phyloP scores from a whole-genome alignment of 2,329 filamentous ascomycete genomes.

The Aspergillus intermedius region DNA sequence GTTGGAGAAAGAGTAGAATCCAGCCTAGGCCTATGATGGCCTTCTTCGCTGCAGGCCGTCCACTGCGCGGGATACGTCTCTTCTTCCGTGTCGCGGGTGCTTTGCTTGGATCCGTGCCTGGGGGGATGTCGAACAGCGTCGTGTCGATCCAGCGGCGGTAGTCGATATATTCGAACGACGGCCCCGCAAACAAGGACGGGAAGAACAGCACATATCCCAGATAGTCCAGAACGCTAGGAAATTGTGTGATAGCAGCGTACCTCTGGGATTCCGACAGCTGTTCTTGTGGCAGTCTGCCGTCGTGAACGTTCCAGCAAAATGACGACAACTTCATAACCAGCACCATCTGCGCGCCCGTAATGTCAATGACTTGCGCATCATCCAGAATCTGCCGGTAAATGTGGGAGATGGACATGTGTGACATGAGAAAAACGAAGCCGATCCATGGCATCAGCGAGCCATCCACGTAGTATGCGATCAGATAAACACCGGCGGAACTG shows the following conservation, averaged over 20 bases:
- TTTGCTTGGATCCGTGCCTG: conserved; percentile 74
- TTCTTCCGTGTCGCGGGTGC: conserved; percentile 81
- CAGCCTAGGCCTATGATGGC: conserved; percentile 65
- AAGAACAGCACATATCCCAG: conserved; percentile 93
- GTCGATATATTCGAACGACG: conserved; percentile 89
- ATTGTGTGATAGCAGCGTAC: conserved; percentile 65
- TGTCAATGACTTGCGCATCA: conserved; percentile 65
- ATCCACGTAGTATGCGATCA: conserved; percentile 73
- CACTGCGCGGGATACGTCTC: conserved; percentile 86
- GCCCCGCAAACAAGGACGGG: conserved; percentile 79
- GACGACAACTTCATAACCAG: conserved; percentile 94
- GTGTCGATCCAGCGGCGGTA: conserved; percentile 91
- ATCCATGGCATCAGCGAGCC: conserved; percentile 98
- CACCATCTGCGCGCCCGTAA: conserved; percentile 96
- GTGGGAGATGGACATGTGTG: conserved; percentile 87
- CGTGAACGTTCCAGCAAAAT: conserved; percentile 97
- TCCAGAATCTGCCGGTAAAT: conserved; percentile 69
- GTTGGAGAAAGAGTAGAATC: conserved; percentile 70
- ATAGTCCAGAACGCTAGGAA: conserved; percentile 75
- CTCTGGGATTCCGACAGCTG: conserved; percentile 84
- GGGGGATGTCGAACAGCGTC: conserved; percentile 83
- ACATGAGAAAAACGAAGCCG: conserved; percentile 89
- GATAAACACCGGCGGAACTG: conserved; percentile 72
- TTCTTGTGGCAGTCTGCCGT: conserved; percentile 71
- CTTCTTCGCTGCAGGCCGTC: conserved; percentile 75